Conservation (phyloP, 176 grass and related monocot species). For the Aegilops speltoides region DNA sequence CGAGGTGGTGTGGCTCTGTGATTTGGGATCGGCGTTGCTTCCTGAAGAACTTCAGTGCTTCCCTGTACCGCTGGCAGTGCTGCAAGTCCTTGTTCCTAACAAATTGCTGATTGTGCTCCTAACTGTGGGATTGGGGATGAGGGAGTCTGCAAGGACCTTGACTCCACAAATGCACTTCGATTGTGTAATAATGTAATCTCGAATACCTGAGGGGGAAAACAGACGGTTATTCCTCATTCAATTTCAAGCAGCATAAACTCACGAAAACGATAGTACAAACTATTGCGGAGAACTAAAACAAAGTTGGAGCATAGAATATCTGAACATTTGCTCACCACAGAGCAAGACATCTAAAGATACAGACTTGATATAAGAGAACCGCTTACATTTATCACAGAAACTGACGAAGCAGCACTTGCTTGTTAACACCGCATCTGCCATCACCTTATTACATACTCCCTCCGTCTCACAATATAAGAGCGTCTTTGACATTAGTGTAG, state of each 20-base stretch:
- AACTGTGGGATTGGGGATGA: constrained; percentile 62
- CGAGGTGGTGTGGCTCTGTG: constrained; percentile 15
- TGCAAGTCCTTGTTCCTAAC: constrained; percentile 33
- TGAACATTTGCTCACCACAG: not conserved
- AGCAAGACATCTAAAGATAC: constrained; percentile 1
- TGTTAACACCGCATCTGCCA: constrained; percentile 59
- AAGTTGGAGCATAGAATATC: constrained; percentile 15
- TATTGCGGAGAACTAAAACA: constrained; percentile 1
- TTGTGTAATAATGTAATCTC: constrained; percentile 43
- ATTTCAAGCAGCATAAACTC: not conserved
- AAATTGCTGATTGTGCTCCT: constrained; percentile 50
- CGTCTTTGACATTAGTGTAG: too few relatives aligned
- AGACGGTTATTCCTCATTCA: constrained; percentile 8
- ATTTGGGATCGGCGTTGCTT: constrained; percentile 38
- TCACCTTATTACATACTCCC: constrained; percentile 44
- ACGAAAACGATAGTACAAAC: not conserved
- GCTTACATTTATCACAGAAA: constrained; percentile 85
- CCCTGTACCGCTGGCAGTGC: constrained; percentile 27
- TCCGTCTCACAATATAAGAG: too few relatives aligned
- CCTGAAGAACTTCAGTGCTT: constrained; percentile 50
- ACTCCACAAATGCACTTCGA: constrained; percentile 63
- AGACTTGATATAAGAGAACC: constrained; percentile 17
- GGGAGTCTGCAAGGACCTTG: constrained; percentile 56
- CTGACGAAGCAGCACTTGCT: constrained; percentile 67
- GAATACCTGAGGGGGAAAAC: constrained; percentile 49